Evolutionary conservation across 1,139 yeast species (phyloP).

Genomic region (Geotrichum citri-aurantii): DNA sequence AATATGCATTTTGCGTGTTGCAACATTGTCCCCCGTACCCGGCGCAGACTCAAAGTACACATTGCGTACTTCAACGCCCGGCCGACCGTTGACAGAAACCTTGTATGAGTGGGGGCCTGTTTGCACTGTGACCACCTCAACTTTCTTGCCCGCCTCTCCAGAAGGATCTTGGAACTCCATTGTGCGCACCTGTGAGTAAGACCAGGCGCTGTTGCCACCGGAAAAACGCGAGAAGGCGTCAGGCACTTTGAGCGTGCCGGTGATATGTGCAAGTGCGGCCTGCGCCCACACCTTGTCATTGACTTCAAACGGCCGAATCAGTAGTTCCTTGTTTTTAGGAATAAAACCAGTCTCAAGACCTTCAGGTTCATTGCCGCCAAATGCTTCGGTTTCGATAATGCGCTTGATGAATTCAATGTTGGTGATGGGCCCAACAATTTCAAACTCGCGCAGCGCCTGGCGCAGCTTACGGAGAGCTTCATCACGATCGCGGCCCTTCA

Average conservation of each 20-base stretch:
- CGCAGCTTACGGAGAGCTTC: conserved; percentile 33
- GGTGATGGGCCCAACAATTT: conserved; percentile 36
- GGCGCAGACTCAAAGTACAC: conserved; percentile 8
- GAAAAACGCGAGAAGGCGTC: conserved; percentile 16
- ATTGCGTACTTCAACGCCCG: conserved; percentile 6
- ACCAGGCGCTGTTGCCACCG: conserved; percentile 14
- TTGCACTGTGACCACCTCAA: conserved; percentile 13
- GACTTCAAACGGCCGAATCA: conserved; percentile 22
- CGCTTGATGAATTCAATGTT: conserved; percentile 35
- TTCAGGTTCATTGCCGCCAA: conserved; percentile 31
- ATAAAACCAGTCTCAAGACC: conserved; percentile 36
- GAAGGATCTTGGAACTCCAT: conserved; percentile 14
- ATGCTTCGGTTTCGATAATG: conserved; percentile 28
- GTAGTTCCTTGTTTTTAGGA: conserved; percentile 28
- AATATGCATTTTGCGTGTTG: conserved; percentile 23
- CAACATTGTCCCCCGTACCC: neutral
- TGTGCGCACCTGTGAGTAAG: conserved; percentile 15
- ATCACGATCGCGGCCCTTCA: conserved; percentile 30
- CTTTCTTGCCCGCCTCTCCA: conserved; percentile 6
- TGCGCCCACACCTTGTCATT: conserved; percentile 31
- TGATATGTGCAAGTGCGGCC: conserved; percentile 30
- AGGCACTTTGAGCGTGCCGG: conserved; percentile 1
- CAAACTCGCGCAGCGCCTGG: conserved; percentile 31
- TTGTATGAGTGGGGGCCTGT: conserved; percentile 18
- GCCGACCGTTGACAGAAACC: conserved; percentile 14